Evolutionary conservation across 1,284 basidiomycete species (phyloP), one percentile per base, ranked within the genome.

Genomic region (Tilletia indica): DNA sequence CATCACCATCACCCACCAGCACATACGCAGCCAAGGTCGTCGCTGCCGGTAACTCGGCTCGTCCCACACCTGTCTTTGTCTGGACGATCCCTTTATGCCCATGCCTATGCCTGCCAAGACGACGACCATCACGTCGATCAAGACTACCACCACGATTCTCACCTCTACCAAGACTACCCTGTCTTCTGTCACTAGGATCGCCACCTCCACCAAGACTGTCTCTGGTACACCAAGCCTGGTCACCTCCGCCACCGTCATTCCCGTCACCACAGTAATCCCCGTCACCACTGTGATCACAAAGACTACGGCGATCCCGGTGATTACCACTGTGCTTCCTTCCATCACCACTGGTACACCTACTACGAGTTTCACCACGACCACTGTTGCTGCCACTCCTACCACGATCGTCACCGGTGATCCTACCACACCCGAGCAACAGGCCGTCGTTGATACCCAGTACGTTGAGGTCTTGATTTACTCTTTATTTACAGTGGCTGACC

Each of bases 101-200:
- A 25, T 36, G 61, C 42, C 58, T 48, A 68, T 66, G 70, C 66
- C 64, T 21, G 31, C 70, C 70, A 69, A 25, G 16, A 66, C 47
- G 49, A 70, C 66, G 0, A 70, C 56, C 36, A 38, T 68, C 14
- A 66, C 70, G 19, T 14, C 21, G 2, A 75, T 74, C 67, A 68
- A 70, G 21, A 11, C 68, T 9, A 58, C 51, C 31, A 71, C 73
- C 12, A 63, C 74, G 4, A 31, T 12, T n/a, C 68, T 73, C 4
- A 51, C 68, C 49, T 3, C 68, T 14, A 48, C 48, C 48, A 68
- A 54, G 68, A 48, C 51, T 14, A 56, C 38, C 3, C 8, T 39
- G 9, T 16, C 51, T 9, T 42, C 34, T 5, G 31, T 21, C 6
- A 48, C 68, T 19, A 68, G 51, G 5, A 34, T 25, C 3, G 68